Evolutionary conservation across 805 yeast genomes (phyloP).

Genomic region (Torulaspora franciscae): DNA sequence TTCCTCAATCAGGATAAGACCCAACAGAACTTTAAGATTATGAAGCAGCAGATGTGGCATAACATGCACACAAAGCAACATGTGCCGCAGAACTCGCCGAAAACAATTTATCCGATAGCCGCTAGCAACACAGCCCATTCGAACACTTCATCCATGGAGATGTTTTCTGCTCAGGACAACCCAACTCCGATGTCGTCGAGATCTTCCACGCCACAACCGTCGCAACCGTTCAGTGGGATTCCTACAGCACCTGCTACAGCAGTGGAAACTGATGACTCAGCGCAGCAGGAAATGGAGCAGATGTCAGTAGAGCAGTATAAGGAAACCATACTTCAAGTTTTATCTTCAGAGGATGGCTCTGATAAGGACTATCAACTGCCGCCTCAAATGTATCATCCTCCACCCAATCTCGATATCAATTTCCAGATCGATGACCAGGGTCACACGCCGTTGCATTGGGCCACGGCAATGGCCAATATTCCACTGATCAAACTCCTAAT

Average conservation of each 20-base stretch:
- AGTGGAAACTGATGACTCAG: slow-evolving; percentile 9
- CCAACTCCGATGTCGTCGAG: slow-evolving; percentile 27
- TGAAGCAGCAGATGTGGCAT: slow-evolving; percentile 21
- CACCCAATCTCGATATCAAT: slow-evolving; percentile 58
- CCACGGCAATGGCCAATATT: slow-evolving; percentile 70
- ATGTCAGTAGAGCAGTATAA: slow-evolving; percentile 27
- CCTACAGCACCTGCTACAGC: slow-evolving; percentile 18
- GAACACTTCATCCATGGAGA: slow-evolving; percentile 24
- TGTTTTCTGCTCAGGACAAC: slow-evolving; percentile 25
- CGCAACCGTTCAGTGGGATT: slow-evolving; percentile 13
- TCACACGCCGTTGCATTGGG: slow-evolving; percentile 82
- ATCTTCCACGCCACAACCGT: slow-evolving; percentile 17
- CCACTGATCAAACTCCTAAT: slow-evolving; percentile 52
- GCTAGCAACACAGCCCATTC: slow-evolving; percentile 16
- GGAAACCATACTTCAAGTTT: slow-evolving; percentile 28
- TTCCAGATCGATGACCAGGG: slow-evolving; percentile 75
- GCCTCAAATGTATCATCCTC: slow-evolving; percentile 48
- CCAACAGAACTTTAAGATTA: slow-evolving; percentile 20
- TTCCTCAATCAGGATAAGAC: slow-evolving; percentile 32
- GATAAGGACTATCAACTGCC: slow-evolving; percentile 30
- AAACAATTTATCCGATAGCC: slow-evolving; percentile 10
- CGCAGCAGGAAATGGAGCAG: slow-evolving; percentile 6
- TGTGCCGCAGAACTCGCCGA: slow-evolving; percentile 6
- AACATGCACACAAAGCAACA: slow-evolving; percentile 9
- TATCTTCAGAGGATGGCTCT: slow-evolving; percentile 33